These are phyloP conservation scores for Codiaeum variegatum DNA, from an alignment of 441 rosid genomes.

Conservation along the genomic window DNA sequence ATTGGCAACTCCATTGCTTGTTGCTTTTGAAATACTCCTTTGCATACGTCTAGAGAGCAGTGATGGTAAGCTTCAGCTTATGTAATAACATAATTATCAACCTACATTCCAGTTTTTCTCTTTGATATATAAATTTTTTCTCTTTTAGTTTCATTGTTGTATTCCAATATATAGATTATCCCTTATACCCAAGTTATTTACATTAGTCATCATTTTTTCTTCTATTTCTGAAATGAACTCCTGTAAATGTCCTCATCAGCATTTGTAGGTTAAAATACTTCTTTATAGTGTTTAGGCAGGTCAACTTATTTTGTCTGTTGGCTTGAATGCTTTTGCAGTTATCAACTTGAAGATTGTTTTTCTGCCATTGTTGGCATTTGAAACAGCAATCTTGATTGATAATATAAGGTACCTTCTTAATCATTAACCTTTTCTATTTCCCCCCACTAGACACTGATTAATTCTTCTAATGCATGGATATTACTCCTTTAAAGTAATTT, in stretches of 20 bases:
- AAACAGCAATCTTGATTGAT: constrained; percentile 69
- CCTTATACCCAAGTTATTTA: neutral
- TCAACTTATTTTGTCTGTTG: constrained; percentile 11
- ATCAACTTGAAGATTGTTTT: constrained; percentile 83
- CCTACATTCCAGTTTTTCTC: neutral
- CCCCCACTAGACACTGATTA: neutral
- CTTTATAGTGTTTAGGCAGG: neutral
- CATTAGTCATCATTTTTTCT: neutral
- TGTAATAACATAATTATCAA: neutral
- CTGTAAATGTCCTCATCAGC: neutral
- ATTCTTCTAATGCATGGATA: constrained; percentile 4
- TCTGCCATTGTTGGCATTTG: constrained; percentile 73
- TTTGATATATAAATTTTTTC: neutral
- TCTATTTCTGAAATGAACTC: neutral
- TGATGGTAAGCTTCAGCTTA: constrained; percentile 46
- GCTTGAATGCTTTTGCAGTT: constrained; percentile 39
- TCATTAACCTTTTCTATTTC: neutral
- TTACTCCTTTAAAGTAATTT: neutral
- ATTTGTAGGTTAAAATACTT: neutral
- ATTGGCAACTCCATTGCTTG: constrained; percentile 79
- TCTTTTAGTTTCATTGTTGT: neutral
- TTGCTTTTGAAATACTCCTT: constrained; percentile 90
- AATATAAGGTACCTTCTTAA: constrained; percentile 64
- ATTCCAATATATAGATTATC: neutral
- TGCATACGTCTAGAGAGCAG: constrained; percentile 76